Evolutionary conservation across 139 green algal species (phyloP), one percentile per base, ranked within the genome.

Genomic region (Tetradesmus obliquus): DNA sequence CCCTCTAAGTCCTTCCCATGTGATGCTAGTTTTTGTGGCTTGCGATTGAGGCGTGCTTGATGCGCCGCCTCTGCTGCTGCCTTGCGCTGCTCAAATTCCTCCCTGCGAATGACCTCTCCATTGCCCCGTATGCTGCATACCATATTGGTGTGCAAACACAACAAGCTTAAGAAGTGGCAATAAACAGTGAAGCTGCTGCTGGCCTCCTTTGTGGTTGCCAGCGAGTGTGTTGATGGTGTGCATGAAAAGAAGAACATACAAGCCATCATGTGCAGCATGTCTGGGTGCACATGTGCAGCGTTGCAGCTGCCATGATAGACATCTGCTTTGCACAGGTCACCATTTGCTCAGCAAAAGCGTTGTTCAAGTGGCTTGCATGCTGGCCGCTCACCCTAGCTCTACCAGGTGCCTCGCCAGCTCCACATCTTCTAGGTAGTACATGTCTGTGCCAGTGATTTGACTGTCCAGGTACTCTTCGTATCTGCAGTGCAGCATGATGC

Each of bases 391-490:
- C 96, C 97, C 96, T 1, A 98, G 93, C 83, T 99, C 96, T 9
- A 98, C 96, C 10, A 99, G 94, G 22, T 97, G 96, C 3, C 96
- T 84, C 7, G 97, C 97, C 2, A 98, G 92, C 79, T 97, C 96
- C 5, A 97, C 93, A 84, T 98, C 95, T 32, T 97, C 97, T 1
- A 99, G 92, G 92, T 99, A 99, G 72, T 96, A 98, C 82, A 98
- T 92, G 92, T 99, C 97, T 1, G 94, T 97, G 55, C 91, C 83
- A 8, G 96, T 99, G 24, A 99, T 97, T 79, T 98, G 95, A 62
- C 95, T 98, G 94, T 98, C 95, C 54, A 99, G 91, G 88, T 99
- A 99, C 72, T 97, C 97, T 69, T 99, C 97, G 83, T 99, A 99
- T 19, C 96, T 99, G 95, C 85, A 89, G 57, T 15, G 5, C 4